Evolutionary conservation across 257 asterid species (phyloP).

Genomic region (Solanum verrucosum): DNA sequence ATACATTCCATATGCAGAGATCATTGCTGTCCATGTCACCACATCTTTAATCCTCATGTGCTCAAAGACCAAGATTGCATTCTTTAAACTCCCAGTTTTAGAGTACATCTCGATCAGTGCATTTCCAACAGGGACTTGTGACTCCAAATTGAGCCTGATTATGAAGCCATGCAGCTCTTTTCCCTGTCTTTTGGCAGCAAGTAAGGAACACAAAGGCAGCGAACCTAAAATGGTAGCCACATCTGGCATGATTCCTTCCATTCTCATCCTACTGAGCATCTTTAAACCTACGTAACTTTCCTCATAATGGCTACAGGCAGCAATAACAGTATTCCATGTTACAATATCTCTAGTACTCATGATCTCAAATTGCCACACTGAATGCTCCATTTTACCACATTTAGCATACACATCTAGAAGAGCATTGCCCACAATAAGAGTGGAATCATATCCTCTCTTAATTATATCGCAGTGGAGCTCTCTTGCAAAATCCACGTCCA

Average conservation of each 20-base stretch:
- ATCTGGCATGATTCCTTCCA: conserved; percentile 49
- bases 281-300: conserved; percentile 46
- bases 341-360: conserved; percentile 54
- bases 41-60: conserved; percentile 55
- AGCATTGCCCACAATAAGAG: conserved; percentile 51
- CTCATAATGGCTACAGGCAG: conserved; percentile 50
- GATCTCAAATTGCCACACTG: conserved; percentile 54
- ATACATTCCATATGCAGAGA: conserved; percentile 71
- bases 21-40: conserved; percentile 73
- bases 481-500: conserved; percentile 21
- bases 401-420: conserved; percentile 70
- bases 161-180: conserved; percentile 77
- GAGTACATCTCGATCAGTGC: conserved; percentile 87
- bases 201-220: conserved; percentile 57
- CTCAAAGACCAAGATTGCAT: conserved; percentile 42
- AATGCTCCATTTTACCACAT: conserved; percentile 45
- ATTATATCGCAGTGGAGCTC: conserved; percentile 52
- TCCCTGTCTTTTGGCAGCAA: conserved; percentile 67
- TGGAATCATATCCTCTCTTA: conserved; percentile 52
- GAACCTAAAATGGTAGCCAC: conserved; percentile 48
- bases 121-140: conserved; percentile 41
- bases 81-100: conserved; percentile 46
- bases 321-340: conserved; percentile 70
- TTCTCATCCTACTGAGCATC: conserved; percentile 63
- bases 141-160: conserved; percentile 47